Conservation (phyloP, 2,329 filamentous ascomycete genomes). For the Rutstroemia sydowiana region DNA sequence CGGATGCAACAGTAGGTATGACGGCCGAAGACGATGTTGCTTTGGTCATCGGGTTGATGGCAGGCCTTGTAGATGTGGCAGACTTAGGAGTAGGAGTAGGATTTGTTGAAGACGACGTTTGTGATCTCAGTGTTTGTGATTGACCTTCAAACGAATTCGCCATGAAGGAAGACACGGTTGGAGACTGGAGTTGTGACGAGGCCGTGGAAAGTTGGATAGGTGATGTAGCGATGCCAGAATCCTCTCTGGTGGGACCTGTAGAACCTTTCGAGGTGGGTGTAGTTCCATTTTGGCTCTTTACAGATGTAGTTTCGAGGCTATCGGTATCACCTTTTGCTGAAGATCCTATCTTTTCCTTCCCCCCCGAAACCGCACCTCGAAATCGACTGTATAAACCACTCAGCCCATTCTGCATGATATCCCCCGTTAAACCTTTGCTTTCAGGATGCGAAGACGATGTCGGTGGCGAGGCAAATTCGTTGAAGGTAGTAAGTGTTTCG, state of each 20-base stretch:
- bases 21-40: constrained; percentile 25
- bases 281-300: constrained; percentile 34
- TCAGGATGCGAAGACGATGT: constrained; percentile 52
- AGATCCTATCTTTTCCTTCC: constrained; percentile 43
- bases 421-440: constrained; percentile 61
- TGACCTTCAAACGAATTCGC: constrained; percentile 25
- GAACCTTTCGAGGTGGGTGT: constrained; percentile 38
- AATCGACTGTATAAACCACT: constrained; percentile 85
- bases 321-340: constrained; percentile 35
- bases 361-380: constrained; percentile 70
- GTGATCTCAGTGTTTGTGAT: constrained; percentile 27
- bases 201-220: constrained; percentile 23
- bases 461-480: constrained; percentile 75
- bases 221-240: constrained; percentile 33
- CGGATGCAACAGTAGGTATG: constrained; percentile 40
- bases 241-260: constrained; percentile 35
- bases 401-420: constrained; percentile 75
- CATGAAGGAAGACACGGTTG: constrained; percentile 25
- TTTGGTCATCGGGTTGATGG: constrained; percentile 28
- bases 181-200: constrained; percentile 29
- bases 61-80: constrained; percentile 20
- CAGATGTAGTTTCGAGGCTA: constrained; percentile 37
- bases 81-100: constrained; percentile 24
- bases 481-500: constrained; percentile 82
- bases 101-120: constrained; percentile 24